Conservation (phyloP, 2,329 filamentous ascomycete species). For the Periconia digitata region DNA sequence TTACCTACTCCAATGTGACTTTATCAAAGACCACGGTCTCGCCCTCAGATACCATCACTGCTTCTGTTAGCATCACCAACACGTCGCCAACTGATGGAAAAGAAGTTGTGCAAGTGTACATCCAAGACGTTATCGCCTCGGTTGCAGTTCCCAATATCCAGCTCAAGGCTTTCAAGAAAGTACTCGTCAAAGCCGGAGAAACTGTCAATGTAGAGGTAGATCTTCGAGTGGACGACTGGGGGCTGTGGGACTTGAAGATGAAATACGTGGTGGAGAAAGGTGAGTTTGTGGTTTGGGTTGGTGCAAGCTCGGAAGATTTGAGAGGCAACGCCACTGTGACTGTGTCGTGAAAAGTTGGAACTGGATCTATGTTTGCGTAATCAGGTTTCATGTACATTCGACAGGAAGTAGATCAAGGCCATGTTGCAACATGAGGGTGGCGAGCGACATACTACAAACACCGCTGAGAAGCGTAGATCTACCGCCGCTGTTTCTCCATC, state of each 20-base stretch:
- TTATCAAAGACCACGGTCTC: slow-evolving; percentile 54
- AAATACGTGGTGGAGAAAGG: slow-evolving; percentile 74
- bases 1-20: slow-evolving; percentile 59
- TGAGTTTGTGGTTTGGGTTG: slow-evolving; percentile 64
- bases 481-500: not conserved
- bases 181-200: slow-evolving; percentile 61
- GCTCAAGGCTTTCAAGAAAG: slow-evolving; percentile 69
- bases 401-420: too few species aligned
- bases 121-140: slow-evolving; percentile 63
- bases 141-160: slow-evolving; percentile 66
- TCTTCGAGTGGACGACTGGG: slow-evolving; percentile 54
- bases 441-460: too few species aligned
- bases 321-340: slow-evolving; percentile 59
- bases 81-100: slow-evolving; percentile 58
- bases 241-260: slow-evolving; percentile 62
- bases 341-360: not conserved
- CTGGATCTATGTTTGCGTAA: not conserved
- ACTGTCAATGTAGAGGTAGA: slow-evolving; percentile 57
- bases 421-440: too few species aligned
- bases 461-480: not conserved
- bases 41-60: slow-evolving; percentile 58
- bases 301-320: slow-evolving; percentile 59
- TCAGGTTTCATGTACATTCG: not conserved
- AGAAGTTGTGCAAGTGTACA: slow-evolving; percentile 70
- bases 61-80: slow-evolving; percentile 65